Conservation (phyloP, 1,284 basidiomycete genomes). For the Apiotrichum siamense region DNA sequence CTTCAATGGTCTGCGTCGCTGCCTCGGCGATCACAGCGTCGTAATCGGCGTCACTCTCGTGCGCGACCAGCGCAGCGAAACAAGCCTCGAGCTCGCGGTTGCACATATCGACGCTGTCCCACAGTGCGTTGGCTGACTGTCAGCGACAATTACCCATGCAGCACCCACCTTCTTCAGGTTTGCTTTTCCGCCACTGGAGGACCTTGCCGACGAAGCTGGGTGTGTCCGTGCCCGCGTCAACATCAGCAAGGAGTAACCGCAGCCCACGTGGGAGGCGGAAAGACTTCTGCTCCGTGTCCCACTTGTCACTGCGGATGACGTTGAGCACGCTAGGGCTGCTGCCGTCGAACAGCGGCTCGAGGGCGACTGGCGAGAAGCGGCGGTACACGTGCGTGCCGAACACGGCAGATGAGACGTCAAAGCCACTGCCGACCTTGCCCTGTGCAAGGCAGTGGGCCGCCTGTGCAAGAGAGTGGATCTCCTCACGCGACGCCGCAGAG, state of each 20-base stretch:
- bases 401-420: slow-evolving; percentile 90
- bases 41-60: slow-evolving; percentile 39
- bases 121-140: slow-evolving; percentile 57
- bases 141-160: background rate
- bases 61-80: slow-evolving; percentile 28
- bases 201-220: slow-evolving; percentile 86
- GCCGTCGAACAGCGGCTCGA: slow-evolving; percentile 60
- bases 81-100: slow-evolving; percentile 36
- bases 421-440: slow-evolving; percentile 95
- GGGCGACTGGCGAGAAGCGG: slow-evolving; percentile 71
- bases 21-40: slow-evolving; percentile 6
- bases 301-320: slow-evolving; percentile 11
- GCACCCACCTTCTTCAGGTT: slow-evolving; percentile 56
- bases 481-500: slow-evolving; percentile 35
- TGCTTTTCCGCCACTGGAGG: slow-evolving; percentile 70
- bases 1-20: slow-evolving; percentile 7
- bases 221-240: slow-evolving; percentile 88
- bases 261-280: slow-evolving; percentile 76
- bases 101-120: slow-evolving; percentile 58
- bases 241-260: slow-evolving; percentile 80
- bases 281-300: slow-evolving; percentile 52
- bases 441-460: slow-evolving; percentile 94
- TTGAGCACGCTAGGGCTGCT: slow-evolving; percentile 42
- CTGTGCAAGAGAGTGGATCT: slow-evolving; percentile 91
- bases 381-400: slow-evolving; percentile 93